Percentiles rank a stretch among this genome's conserved stretches.
These are phyloP conservation scores for Ruellia speciosa DNA, from an alignment of 305 asterid species.

Conservation along the genomic window DNA sequence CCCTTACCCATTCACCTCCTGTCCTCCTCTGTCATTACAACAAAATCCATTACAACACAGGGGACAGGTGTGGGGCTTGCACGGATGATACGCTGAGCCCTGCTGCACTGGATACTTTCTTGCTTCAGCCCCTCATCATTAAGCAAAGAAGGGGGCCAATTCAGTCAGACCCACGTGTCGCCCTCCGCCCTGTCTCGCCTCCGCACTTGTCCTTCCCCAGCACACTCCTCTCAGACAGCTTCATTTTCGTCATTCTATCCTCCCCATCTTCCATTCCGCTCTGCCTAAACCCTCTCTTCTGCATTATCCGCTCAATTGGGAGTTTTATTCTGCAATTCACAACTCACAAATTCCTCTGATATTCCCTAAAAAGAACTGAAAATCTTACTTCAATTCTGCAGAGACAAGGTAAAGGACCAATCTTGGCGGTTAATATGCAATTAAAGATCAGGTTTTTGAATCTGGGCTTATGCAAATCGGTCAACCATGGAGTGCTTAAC, in stretches of 20 bases:
- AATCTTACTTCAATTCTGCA: neutral
- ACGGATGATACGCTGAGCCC: neutral
- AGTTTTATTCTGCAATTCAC: neutral
- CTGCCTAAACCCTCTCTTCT: neutral
- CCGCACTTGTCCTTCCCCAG: constrained; percentile 54
- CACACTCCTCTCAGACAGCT: constrained; percentile 19
- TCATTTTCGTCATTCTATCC: constrained; percentile 28
- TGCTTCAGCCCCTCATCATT: neutral
- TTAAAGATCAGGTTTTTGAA: constrained; percentile 29
- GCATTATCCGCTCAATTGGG: neutral
- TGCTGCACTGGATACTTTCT: neutral
- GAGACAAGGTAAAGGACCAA: constrained; percentile 19
- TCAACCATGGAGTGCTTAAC: constrained; percentile 25
- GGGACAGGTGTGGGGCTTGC: neutral
- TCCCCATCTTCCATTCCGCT: constrained; percentile 16
- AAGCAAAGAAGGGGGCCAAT: constrained; percentile 30
- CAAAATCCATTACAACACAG: too few species aligned
- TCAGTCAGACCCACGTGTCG: constrained; percentile 63
- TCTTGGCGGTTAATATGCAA: constrained; percentile 43
- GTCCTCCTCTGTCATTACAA: too few species aligned
- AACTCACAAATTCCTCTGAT: neutral
- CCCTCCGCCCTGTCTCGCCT: constrained; percentile 21
- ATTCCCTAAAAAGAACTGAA: neutral
- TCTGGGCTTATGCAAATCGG: constrained; percentile 34
- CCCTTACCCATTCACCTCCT: neutral